Percentiles rank a stretch among this genome's conserved stretches.
Conservation (phyloP, 2,329 filamentous ascomycete genomes). For the Trichoderma simmonsii region DNA sequence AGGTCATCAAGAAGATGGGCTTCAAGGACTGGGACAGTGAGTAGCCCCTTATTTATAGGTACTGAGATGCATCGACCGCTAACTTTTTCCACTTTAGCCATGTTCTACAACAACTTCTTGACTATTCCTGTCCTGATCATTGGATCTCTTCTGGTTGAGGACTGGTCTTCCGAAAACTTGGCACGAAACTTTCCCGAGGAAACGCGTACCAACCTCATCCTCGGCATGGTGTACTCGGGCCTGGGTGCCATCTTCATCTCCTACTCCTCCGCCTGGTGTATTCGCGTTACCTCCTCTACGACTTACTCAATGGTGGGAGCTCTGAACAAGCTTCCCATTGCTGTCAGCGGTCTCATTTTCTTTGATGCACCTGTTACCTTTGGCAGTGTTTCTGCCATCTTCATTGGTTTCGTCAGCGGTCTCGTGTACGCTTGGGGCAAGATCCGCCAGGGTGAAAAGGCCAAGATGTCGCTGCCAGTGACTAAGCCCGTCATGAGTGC, state of each 20-base stretch:
- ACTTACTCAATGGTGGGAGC: conserved; percentile 99
- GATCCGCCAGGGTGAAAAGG: conserved; percentile 59
- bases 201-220: conserved; percentile 72
- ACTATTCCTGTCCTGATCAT: conserved; percentile 88
- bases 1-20: conserved; percentile 98
- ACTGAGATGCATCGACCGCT: conserved; percentile 24
- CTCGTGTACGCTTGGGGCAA: conserved; percentile 70
- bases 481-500: conserved; percentile 69
- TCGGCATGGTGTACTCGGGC: conserved; percentile 92
- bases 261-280: conserved; percentile 99
- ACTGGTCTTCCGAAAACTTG: conserved; percentile 88
- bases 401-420: conserved; percentile 86
- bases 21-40: conserved; percentile 99
- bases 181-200: conserved; percentile 83
- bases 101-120: conserved; percentile 99
- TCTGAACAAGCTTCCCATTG: conserved; percentile 96
- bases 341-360: conserved; percentile 87
- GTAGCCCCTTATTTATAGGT: conserved; percentile 38
- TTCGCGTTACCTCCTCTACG: conserved; percentile 93
- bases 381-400: conserved; percentile 86
- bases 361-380: conserved; percentile 92
- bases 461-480: conserved; percentile 65
- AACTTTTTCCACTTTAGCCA: conserved; percentile 59
- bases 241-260: conserved; percentile 95
- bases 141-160: conserved; percentile 78